Evolutionary conservation across 2,329 filamentous ascomycete genomes (phyloP).

Genomic region (Annulohypoxylon truncatum): DNA sequence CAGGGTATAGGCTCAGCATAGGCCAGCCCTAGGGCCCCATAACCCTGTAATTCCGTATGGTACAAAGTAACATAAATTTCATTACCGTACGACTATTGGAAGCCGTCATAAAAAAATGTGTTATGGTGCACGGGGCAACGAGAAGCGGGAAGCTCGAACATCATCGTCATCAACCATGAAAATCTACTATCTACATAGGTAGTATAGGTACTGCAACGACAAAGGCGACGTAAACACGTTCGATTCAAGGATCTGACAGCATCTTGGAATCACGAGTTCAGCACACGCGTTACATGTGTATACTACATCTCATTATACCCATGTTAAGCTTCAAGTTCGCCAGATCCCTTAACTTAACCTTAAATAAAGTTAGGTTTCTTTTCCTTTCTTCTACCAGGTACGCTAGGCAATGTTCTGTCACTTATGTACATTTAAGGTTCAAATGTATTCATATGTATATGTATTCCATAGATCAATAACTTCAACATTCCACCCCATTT

Average conservation of each 20-base stretch:
- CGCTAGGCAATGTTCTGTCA: background rate
- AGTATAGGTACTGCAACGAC: background rate
- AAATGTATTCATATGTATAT: too few relatives aligned
- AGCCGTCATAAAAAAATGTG: constrained; percentile 30
- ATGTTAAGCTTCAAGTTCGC: constrained; percentile 1
- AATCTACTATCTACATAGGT: background rate
- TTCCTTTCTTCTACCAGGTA: background rate
- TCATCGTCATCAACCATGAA: constrained; percentile 7
- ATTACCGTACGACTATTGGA: background rate
- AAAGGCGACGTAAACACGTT: background rate
- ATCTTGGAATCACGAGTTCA: constrained; percentile 1
- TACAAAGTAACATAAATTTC: constrained; percentile 4
- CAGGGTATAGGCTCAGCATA: background rate
- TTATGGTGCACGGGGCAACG: constrained; percentile 36
- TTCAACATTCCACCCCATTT: background rate
- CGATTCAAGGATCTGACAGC: background rate
- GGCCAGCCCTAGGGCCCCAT: constrained; percentile 24
- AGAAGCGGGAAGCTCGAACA: constrained; percentile 9
- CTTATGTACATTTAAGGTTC: too few relatives aligned
- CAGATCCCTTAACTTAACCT: constrained; percentile 5
- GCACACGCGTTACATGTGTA: constrained; percentile 1
- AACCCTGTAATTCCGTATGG: constrained; percentile 21
- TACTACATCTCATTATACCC: background rate
- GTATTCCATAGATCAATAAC: background rate
- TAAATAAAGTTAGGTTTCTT: background rate